A percentile compares a stretch with the other conserved stretches of the same genome.
Conservation (phyloP, 192 early-diverging fungal genomes). For the Coemansia sp. region DNA sequence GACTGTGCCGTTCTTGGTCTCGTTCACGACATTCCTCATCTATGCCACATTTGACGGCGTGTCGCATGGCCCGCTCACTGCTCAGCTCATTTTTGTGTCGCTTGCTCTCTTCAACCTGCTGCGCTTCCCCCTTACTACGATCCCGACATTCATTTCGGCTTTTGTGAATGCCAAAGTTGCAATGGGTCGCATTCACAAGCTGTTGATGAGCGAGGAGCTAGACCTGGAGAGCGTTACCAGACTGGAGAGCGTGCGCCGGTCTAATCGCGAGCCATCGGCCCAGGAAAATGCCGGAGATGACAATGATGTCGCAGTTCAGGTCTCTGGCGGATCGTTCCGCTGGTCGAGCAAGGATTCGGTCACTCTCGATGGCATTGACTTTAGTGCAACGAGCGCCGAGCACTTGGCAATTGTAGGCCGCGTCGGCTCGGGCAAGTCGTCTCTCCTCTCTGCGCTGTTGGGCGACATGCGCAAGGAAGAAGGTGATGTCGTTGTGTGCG, state of each 20-base stretch:
- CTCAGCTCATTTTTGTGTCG: slow-evolving; percentile 82
- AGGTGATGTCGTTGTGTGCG: slow-evolving; percentile 72
- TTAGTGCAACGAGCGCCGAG: slow-evolving; percentile 41
- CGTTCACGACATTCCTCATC: slow-evolving; percentile 79
- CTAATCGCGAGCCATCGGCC: not conserved
- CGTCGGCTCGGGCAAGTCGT: slow-evolving; percentile 80
- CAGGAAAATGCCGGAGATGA: not conserved
- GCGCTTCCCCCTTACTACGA: slow-evolving; percentile 86
- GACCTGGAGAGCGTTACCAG: slow-evolving; percentile 66
- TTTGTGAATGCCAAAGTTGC: slow-evolving; percentile 85
- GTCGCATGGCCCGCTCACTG: slow-evolving; percentile 62
- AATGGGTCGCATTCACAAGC: slow-evolving; percentile 76
- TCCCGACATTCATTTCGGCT: slow-evolving; percentile 81
- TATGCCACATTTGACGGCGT: slow-evolving; percentile 68
- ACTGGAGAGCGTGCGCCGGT: slow-evolving; percentile 25
- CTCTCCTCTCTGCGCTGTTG: slow-evolving; percentile 74
- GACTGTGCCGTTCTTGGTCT: slow-evolving; percentile 90
- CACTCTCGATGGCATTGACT: slow-evolving; percentile 41
- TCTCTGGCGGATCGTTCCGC: slow-evolving; percentile 57
- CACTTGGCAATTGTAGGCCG: slow-evolving; percentile 68
- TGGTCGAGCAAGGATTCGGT: slow-evolving; percentile 54
- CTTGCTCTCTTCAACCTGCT: slow-evolving; percentile 92
- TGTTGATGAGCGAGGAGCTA: slow-evolving; percentile 82
- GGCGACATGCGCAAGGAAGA: slow-evolving; percentile 83
- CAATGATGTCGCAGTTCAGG: slow-evolving; percentile 38